Conservation (phyloP, 2,329 filamentous ascomycete species). For the Talaromyces sp. region DNA sequence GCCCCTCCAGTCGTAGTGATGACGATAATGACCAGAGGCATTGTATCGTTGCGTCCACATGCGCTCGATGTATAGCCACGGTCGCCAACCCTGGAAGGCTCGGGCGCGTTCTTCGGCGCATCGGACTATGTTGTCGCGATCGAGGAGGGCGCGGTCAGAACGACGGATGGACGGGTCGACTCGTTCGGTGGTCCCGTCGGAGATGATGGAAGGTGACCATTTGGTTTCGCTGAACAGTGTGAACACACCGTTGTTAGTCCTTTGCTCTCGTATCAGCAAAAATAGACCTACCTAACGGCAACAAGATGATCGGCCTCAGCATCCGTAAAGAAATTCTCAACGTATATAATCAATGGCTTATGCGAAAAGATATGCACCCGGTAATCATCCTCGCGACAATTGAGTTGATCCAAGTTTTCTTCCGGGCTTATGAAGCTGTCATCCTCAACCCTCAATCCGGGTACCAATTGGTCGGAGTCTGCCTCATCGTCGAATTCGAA, state of each 20-base stretch:
- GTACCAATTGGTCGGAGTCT: slow-evolving; percentile 19
- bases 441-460: slow-evolving; percentile 29
- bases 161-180: slow-evolving; percentile 52
- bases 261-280: background rate
- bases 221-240: slow-evolving; percentile 39
- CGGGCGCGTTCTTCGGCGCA: slow-evolving; percentile 61
- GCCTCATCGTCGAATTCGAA: slow-evolving; percentile 22
- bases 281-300: slow-evolving; percentile 49
- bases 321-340: slow-evolving; percentile 54
- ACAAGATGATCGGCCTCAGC: slow-evolving; percentile 54
- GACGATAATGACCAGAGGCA: slow-evolving; percentile 56
- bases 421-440: slow-evolving; percentile 38
- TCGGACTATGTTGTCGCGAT: slow-evolving; percentile 51
- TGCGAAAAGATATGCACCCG: slow-evolving; percentile 52
- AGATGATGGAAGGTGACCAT: slow-evolving; percentile 57
- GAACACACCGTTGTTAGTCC: background rate
- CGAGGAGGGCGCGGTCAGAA: slow-evolving; percentile 52
- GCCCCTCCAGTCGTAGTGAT: slow-evolving; percentile 61
- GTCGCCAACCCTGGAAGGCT: slow-evolving; percentile 60
- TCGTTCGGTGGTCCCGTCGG: slow-evolving; percentile 49
- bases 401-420: slow-evolving; percentile 28
- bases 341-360: slow-evolving; percentile 58
- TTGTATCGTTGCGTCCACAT: slow-evolving; percentile 62
- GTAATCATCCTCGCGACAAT: slow-evolving; percentile 32
- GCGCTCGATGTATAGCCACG: slow-evolving; percentile 58